Evolutionary conservation across 2,329 filamentous ascomycete species (phyloP).

Genomic region (Huntiella moniliformis): DNA sequence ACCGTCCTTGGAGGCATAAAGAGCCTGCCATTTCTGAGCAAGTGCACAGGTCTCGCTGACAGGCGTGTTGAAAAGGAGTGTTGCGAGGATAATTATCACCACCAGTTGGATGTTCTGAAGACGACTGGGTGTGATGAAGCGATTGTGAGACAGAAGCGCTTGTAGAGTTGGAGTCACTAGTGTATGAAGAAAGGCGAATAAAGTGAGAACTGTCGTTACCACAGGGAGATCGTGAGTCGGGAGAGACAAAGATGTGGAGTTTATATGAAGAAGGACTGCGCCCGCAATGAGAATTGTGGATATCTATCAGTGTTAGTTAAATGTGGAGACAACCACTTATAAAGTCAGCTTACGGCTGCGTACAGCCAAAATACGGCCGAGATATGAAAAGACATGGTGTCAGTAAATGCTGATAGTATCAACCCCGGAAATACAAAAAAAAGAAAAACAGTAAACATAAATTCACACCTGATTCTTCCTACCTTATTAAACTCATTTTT

Average conservation of each 20-base stretch:
- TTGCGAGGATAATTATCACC: slow-evolving; percentile 21
- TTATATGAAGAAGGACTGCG: not conserved
- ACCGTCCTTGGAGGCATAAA: slow-evolving; percentile 25
- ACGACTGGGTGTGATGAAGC: not conserved
- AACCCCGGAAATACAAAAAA: not conserved
- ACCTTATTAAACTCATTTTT: too few relatives aligned
- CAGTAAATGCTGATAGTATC: not conserved
- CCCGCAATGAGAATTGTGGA: not conserved
- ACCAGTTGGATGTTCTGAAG: slow-evolving; percentile 1
- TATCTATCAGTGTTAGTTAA: not conserved
- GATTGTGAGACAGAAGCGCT: not conserved
- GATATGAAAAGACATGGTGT: not conserved
- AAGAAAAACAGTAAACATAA: not conserved
- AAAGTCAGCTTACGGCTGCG: not conserved
- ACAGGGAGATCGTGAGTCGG: slow-evolving; percentile 6
- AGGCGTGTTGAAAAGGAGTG: slow-evolving; percentile 20
- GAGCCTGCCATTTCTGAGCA: slow-evolving; percentile 13
- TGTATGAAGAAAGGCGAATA: slow-evolving; percentile 3
- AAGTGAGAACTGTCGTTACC: slow-evolving; percentile 3
- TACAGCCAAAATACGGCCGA: not conserved
- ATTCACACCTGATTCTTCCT: too few relatives aligned
- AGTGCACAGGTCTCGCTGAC: slow-evolving; percentile 11
- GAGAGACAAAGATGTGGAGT: slow-evolving; percentile 2
- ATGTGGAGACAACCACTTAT: not conserved
- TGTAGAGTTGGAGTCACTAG: not conserved